Percentiles rank a stretch among this genome's conserved stretches.
Evolutionary conservation across 805 yeast species (phyloP).

Genomic region (Candida krabiensis): DNA sequence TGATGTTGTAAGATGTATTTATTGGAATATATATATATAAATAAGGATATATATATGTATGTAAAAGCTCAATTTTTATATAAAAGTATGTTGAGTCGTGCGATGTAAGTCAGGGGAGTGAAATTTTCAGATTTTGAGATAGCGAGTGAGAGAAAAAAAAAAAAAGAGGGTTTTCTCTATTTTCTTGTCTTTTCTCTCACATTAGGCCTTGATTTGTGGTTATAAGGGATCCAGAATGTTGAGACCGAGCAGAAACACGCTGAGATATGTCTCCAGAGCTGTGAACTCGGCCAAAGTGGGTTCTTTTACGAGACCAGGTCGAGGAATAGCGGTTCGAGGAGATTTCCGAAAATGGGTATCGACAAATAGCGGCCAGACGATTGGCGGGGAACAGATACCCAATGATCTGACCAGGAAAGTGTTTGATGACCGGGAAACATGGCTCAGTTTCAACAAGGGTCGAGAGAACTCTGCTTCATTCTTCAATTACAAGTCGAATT

Average conservation of each 20-base stretch:
- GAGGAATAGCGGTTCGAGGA: too few species aligned
- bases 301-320: too few species aligned
- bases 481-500: constrained; percentile 23
- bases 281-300: neutral
- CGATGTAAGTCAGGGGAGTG: neutral
- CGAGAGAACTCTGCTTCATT: constrained; percentile 20
- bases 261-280: neutral
- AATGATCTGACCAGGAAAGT: constrained; percentile 42
- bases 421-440: constrained; percentile 62
- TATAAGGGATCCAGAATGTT: neutral
- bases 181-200: too few species aligned
- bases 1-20: too few species aligned
- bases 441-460: constrained; percentile 47
- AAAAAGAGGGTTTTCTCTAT: neutral
- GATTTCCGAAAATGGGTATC: too few species aligned
- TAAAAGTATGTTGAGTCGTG: too few species aligned
- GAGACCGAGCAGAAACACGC: neutral
- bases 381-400: neutral
- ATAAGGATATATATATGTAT: too few species aligned
- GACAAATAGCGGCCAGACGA: neutral
- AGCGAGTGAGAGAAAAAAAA: neutral
- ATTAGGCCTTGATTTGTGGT: too few species aligned
- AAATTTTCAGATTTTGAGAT: neutral
- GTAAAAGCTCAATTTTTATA: too few species aligned
- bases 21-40: too few species aligned